Conservation (phyloP, 2,329 filamentous ascomycete species). For the Ambrosiella xylebori region DNA sequence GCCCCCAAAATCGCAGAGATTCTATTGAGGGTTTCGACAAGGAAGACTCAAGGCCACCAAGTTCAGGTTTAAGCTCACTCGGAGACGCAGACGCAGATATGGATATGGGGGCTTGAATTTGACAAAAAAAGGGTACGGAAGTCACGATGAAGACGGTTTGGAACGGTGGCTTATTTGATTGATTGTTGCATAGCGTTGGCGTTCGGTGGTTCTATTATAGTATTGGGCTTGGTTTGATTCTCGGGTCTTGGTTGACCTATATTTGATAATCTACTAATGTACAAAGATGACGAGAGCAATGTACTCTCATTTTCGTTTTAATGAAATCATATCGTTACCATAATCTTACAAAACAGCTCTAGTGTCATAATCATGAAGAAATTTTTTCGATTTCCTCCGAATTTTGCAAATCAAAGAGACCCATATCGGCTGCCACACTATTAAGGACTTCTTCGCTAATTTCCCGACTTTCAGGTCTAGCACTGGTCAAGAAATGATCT, state of each 20-base stretch:
- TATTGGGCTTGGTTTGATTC: neutral
- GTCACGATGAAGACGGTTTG: neutral
- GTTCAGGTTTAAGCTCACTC: slow-evolving; percentile 40
- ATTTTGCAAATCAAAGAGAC: slow-evolving; percentile 20
- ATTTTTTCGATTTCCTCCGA: neutral
- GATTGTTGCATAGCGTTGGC: slow-evolving; percentile 27
- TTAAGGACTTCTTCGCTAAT: slow-evolving; percentile 17
- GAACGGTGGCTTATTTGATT: slow-evolving; percentile 5
- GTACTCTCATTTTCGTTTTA: neutral
- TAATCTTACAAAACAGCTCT: neutral
- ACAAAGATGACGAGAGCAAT: slow-evolving; percentile 1
- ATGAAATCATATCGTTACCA: neutral
- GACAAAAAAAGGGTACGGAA: slow-evolving; percentile 25
- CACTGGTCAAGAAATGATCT: slow-evolving; percentile 8
- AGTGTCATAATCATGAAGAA: slow-evolving; percentile 7
- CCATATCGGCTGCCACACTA: slow-evolving; percentile 26
- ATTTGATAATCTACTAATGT: slow-evolving; percentile 2
- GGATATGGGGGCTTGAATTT: slow-evolving; percentile 19
- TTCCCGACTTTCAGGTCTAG: slow-evolving; percentile 11
- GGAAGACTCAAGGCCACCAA: slow-evolving; percentile 28
- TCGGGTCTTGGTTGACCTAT: neutral
- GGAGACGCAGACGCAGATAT: slow-evolving; percentile 29
- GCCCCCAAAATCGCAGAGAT: slow-evolving; percentile 8
- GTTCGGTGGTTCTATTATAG: slow-evolving; percentile 17
- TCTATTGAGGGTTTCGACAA: neutral